Base-by-base conservation (phyloP, 1,284 basidiomycete species). In the Agaricales sp. region DNA sequence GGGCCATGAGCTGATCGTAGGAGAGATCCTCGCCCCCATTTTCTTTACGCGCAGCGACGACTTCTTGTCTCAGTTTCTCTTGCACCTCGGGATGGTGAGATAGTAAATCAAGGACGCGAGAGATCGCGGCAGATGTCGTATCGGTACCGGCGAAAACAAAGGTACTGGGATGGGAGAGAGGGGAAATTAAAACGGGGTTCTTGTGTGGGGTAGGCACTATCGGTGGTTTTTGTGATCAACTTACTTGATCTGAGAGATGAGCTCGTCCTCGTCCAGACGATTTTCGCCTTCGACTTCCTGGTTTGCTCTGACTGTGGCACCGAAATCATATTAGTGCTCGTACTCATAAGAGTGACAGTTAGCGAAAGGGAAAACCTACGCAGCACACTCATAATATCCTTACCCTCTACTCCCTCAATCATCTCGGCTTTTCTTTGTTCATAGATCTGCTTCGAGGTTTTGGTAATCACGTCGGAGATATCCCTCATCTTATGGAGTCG, bases 321-420 rank as follows among this genome's bases (percentile, higher is more conserved):
- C n/a, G n/a, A n/a, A n/a, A n/a, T n/a, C n/a, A n/a, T n/a, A n/a
- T n/a, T n/a, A n/a, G n/a, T n/a, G n/a, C n/a, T n/a, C n/a, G n/a
- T n/a, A n/a, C n/a, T n/a, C n/a, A n/a, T n/a, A n/a, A n/a, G n/a
- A n/a, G n/a, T n/a, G n/a, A n/a, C n/a, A n/a, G n/a, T n/a, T n/a
- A n/a, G n/a, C n/a, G n/a, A n/a, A n/a, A n/a, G n/a, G n/a, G n/a
- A n/a, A n/a, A 14, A 47, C 18, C 6, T 18, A 3, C 35, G 16
- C 21, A 35, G 22, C 20, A n/a, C 18, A 60, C 71, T 57, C 44
- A 75, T 64, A n/a, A 74, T 63, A 48, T 70, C 73, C 55, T 74
- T 66, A 43, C 74, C 60, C 53, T 76, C 74, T 51, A 67, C 70
- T 3, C 68, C 70, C 45, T 65, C 55, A 2, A 59, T 63, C 26